These are phyloP conservation scores for Beauveria brongniartii DNA, from an alignment of 2,329 filamentous ascomycete genomes.

Conservation along the genomic window DNA sequence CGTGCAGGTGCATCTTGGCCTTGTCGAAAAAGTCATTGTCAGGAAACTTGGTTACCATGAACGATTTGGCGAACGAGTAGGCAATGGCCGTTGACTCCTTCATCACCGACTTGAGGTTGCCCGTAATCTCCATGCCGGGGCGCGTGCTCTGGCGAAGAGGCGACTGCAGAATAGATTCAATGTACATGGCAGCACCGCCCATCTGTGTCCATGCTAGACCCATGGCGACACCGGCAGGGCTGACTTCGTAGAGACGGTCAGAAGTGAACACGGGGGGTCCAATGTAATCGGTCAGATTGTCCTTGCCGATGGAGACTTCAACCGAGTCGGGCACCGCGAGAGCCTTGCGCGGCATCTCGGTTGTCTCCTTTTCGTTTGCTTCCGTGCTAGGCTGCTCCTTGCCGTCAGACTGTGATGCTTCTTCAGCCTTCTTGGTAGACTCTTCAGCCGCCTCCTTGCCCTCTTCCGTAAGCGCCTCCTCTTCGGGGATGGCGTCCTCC, in stretches of 20 bases:
- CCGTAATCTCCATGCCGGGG: conserved; percentile 80
- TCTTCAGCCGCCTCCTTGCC: conserved; percentile 71
- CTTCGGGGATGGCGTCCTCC: conserved; percentile 72
- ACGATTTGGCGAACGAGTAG: conserved; percentile 89
- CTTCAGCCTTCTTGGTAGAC: conserved; percentile 59
- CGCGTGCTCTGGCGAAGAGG: conserved; percentile 65
- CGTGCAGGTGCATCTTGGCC: conserved; percentile 90
- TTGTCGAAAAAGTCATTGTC: conserved; percentile 95
- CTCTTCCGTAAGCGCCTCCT: conserved; percentile 74
- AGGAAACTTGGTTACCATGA: conserved; percentile 77
- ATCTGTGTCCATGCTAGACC: conserved; percentile 97
- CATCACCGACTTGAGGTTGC: conserved; percentile 94
- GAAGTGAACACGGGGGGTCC: conserved; percentile 93
- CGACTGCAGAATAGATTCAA: conserved; percentile 90
- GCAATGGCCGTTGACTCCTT: conserved; percentile 94
- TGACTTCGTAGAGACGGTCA: conserved; percentile 88
- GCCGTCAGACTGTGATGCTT: conserved; percentile 37
- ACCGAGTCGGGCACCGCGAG: conserved; percentile 81
- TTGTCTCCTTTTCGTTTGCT: conserved; percentile 33
- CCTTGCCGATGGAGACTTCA: conserved; percentile 76
- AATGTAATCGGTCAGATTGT: conserved; percentile 93
- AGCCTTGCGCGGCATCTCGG: conserved; percentile 64
- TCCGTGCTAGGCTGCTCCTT: conserved; percentile 22
- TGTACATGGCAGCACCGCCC: conserved; percentile 92
- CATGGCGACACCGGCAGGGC: conserved; percentile 92